These are phyloP conservation scores for Saussurea involucrata DNA, from an alignment of 129 eudicot genomes.

Conservation along the genomic window DNA sequence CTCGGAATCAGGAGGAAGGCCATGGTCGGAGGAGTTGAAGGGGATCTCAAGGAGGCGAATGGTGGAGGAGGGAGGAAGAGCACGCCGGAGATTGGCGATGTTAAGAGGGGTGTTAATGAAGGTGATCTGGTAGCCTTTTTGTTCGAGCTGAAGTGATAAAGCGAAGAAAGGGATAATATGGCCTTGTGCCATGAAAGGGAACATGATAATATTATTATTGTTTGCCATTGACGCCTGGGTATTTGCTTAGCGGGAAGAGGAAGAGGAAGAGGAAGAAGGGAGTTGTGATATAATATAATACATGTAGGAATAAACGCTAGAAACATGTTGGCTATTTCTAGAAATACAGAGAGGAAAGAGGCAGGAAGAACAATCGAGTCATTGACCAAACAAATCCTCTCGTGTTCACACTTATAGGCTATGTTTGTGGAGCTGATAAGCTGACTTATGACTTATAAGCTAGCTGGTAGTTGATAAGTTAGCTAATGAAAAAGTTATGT, in stretches of 20 bases:
- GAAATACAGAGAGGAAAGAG: no score
- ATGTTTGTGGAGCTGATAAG: no score
- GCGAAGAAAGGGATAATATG: conserved; percentile 71
- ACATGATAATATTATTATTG: conserved; percentile 39
- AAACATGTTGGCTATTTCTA: no score
- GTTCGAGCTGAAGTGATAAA: conserved; percentile 43
- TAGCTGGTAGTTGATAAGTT: no score
- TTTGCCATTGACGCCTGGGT: conserved; percentile 25
- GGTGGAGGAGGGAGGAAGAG: conserved; percentile 45
- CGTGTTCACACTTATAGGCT: no score
- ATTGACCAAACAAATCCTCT: not conserved
- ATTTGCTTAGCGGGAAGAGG: no score
- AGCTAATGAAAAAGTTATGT: no score
- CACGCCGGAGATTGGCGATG: conserved; percentile 48
- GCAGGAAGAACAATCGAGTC: not conserved
- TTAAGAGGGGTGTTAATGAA: conserved; percentile 69
- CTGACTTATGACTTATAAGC: no score
- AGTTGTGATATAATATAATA: no score
- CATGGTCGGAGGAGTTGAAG: conserved; percentile 52
- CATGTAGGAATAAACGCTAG: no score
- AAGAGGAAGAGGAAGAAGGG: not conserved
- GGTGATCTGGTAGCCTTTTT: conserved; percentile 42
- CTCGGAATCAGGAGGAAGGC: conserved; percentile 62
- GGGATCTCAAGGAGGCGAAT: conserved; percentile 58
- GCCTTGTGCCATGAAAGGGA: conserved; percentile 89